Evolutionary conservation across 2,329 filamentous ascomycete species (phyloP), one percentile per base, ranked within the genome.

Genomic region (Magnaporthiopsis incrustans): DNA sequence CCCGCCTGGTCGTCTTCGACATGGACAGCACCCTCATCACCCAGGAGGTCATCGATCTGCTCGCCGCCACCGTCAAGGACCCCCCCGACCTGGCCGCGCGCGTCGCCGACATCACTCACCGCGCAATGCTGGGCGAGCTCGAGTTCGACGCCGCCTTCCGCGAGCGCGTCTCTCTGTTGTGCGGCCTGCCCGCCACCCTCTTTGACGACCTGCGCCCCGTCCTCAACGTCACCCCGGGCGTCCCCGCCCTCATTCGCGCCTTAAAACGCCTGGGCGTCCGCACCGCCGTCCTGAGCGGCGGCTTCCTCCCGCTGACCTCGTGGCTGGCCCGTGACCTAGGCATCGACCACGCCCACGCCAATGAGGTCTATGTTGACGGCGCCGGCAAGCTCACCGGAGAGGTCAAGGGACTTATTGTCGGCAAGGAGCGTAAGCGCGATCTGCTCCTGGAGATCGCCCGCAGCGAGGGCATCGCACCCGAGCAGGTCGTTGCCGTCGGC

Each of bases 1-100:
- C 93, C 68, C 86, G 94, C 11, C 81, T 98, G 14, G 92, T 94
- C 4, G 91, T 97, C 38, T 99, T 99, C 72, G 95, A 99, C 76
- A 99, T 99, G 95, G 95, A 99, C 78, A 95, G 90, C 75, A 99
- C 95, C 0, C 84, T 99, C 66, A 98, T 99, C 74, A 90, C 94
- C 63, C 93, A 99, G 75, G 95, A 99, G 78, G 93, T 97, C 66
- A 98, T 99, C 73, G 95, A 99, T 75, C 88, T 98, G 71, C 88
- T 99, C 64, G 95, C 95, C 4, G 87, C 89, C 63, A 89, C 89
- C 53, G 86, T 97, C 70, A 81, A 77, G 60, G 78, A 90, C 76
- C 78, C 83, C 72, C 77, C 84, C 2, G 91, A 92, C 63, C 84
- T 96, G n/a, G 87, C 91, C 70, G 87, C 87, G 63, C 81, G 90